Evolutionary conservation across 2,329 filamentous ascomycete species (phyloP), one percentile per base, ranked within the genome.

Genomic region (Microthyrium microscopicum): DNA sequence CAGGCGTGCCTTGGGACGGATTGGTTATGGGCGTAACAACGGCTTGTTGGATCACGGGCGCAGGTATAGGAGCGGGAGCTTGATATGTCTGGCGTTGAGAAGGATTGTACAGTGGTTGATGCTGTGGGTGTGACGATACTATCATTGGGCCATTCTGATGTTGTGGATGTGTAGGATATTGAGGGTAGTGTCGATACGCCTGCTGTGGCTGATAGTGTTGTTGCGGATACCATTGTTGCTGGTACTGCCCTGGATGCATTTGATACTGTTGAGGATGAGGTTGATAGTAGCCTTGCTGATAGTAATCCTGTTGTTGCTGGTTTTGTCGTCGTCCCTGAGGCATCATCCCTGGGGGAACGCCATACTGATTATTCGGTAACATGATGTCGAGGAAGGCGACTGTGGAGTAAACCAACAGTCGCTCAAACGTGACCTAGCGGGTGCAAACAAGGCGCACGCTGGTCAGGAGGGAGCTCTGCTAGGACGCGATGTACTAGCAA

Each of bases 31-130:
- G 36, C 22, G 35, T 29, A 8, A 38, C 30, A 19, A 37, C 37
- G 27, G 37, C 29, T 20, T 37, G 50, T 13, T 51, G 44, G 15
- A 46, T 47, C 45, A 51, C 33, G 42, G 47, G 45, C 35, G 45
- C 48, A 21, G 45, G 45, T 11, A 45, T 42, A 5, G 53, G 52
- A 20, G 52, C 48, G 42, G 54, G 45, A 34, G 43, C n/a, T n/a
- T n/a, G n/a, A 49, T 39, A 56, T 48, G 36, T 51, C 51, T 16
- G 52, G 52, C 26, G 53, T 53, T 34, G 53, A 49, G 8, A 46
- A 48, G 35, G 53, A 42, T 22, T 50, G 42, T 11, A 38, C 53
- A 70, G 65, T 55, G 64, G 64, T 59, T 50, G 52, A 42, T 48
- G 49, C 45, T 58, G 55, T 26, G 52, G 55, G 36, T 60, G 56